These are phyloP conservation scores for Marasmius fiardii DNA, from an alignment of 1,284 basidiomycete genomes.

Conservation along the genomic window DNA sequence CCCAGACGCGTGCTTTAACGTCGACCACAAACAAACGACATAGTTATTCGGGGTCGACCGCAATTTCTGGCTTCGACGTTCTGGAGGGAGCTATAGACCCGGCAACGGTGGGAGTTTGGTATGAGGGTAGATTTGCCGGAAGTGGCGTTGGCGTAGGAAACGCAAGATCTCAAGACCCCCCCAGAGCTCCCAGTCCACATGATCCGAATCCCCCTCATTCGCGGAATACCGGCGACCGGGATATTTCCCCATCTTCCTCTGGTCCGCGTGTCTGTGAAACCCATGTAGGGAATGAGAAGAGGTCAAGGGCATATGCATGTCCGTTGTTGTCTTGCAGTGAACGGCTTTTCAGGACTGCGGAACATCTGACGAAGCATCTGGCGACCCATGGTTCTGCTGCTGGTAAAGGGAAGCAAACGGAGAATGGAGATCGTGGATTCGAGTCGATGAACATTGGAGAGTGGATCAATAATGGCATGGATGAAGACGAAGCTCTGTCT, in stretches of 20 bases:
- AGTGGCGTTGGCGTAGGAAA: conserved; percentile 2
- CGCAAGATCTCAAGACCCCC: not conserved
- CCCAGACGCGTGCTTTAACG: conserved; percentile 4
- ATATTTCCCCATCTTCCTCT: not conserved
- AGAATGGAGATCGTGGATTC: not conserved
- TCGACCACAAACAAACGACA: conserved; percentile 11
- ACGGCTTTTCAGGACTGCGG: conserved; percentile 83
- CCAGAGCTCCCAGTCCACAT: not conserved
- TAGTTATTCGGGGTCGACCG: conserved; percentile 7
- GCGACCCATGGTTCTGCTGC: conserved; percentile 58
- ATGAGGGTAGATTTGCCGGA: conserved; percentile 11
- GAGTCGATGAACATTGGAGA: conserved; percentile 12
- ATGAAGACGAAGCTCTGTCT: conserved; percentile 9
- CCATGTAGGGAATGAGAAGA: conserved; percentile 11
- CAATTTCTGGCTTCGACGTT: not conserved
- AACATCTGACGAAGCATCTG: conserved; percentile 84
- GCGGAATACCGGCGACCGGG: not conserved
- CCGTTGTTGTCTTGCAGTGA: conserved; percentile 74
- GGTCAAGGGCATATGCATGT: conserved; percentile 55
- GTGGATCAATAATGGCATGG: conserved; percentile 17
- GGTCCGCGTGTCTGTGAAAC: no score
- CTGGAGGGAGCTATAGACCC: conserved; percentile 3
- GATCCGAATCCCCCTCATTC: not conserved
- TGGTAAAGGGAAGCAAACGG: conserved; percentile 32
- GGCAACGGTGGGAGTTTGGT: conserved; percentile 8